Evolutionary conservation across 2,329 filamentous ascomycete species (phyloP), one percentile per base, ranked within the genome.

Genomic region (Aspergillus felis): DNA sequence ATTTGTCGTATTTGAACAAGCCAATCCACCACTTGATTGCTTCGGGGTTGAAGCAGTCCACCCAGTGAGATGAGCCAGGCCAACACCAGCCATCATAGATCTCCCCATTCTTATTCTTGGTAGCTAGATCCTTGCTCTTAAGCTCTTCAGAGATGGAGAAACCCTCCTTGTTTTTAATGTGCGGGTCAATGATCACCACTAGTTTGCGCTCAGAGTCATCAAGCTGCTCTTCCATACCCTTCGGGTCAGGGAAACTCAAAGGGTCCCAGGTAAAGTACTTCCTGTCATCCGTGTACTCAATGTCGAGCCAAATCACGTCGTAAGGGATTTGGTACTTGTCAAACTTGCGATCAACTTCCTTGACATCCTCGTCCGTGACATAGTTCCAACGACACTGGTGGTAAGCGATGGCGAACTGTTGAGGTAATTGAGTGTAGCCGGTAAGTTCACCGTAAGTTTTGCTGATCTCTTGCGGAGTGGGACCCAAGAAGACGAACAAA

Each of bases 311-410:
- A 68, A 99, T 99, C 62, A 97, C 90, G 75, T 99, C 94, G 78
- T 97, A 99, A 0, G 94, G 94, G 55, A 99, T 97, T 71, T 91
- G 88, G 76, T 87, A 86, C 78, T 94, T 95, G 79, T 97, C 92
- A 79, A 99, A 96, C 73, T 95, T 96, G 63, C 90, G 87, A 72
- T 97, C 92, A 46, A 99, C 93, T 68, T 97, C 92, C 74, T 90
- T 95, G 57, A 99, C 92, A 75, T 99, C 94, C 63, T 97, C 92
- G 67, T 97, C 93, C 1, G 91, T 95, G 56, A 97, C 88, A 72
- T 99, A 99, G 78, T 99, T 99, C 94, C 94, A 99, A 66, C 94
- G 89, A 74, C 94, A 97, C 74, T 99, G 94, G 71, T 99, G 94
- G 75, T 97, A 97, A 12, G 86, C 94, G 64, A 99, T 86, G 1